Percentiles rank a stretch among this genome's conserved stretches.
Conservation (phyloP, 208 protist species). For the Trypanosomatidae sp. region DNA sequence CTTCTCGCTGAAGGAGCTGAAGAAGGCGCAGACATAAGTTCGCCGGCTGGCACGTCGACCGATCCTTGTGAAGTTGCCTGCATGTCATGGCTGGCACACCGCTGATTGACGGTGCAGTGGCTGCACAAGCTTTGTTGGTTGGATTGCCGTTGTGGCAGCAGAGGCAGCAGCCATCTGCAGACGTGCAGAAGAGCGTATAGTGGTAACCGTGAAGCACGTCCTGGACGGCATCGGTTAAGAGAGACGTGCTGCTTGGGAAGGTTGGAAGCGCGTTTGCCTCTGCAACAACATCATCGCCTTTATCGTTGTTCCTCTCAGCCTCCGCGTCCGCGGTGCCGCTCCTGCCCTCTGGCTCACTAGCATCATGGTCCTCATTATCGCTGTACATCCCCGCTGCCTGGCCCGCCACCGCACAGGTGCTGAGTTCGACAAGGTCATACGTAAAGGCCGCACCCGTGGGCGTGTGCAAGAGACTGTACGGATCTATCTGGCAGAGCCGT, state of each 20-base stretch:
- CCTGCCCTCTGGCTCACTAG: neutral
- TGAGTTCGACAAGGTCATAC: conserved; percentile 17
- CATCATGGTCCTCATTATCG: neutral
- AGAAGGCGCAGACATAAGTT: conserved; percentile 18
- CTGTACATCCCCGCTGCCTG: neutral
- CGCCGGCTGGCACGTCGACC: neutral
- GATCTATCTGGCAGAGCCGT: conserved; percentile 15
- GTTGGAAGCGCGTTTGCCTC: neutral
- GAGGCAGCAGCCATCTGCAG: neutral
- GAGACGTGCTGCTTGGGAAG: conserved; percentile 6
- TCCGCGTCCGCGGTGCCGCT: neutral
- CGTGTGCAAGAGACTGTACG: conserved; percentile 21
- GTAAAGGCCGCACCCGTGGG: conserved; percentile 11
- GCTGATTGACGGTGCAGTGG: neutral
- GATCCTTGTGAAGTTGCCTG: neutral
- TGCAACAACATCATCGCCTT: conserved; percentile 1
- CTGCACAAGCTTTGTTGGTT: neutral
- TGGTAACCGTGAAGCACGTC: conserved; percentile 22
- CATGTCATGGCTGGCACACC: neutral
- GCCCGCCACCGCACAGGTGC: neutral
- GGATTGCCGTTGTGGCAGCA: neutral
- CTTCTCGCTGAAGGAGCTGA: conserved; percentile 17
- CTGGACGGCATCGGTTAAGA: conserved; percentile 11
- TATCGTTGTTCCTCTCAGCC: neutral
- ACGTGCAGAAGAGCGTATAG: conserved; percentile 20